A percentile compares a stretch with the other conserved stretches of the same genome.
Conservation (phyloP, 768 basidiomycete genomes). For the Mycena pura region DNA sequence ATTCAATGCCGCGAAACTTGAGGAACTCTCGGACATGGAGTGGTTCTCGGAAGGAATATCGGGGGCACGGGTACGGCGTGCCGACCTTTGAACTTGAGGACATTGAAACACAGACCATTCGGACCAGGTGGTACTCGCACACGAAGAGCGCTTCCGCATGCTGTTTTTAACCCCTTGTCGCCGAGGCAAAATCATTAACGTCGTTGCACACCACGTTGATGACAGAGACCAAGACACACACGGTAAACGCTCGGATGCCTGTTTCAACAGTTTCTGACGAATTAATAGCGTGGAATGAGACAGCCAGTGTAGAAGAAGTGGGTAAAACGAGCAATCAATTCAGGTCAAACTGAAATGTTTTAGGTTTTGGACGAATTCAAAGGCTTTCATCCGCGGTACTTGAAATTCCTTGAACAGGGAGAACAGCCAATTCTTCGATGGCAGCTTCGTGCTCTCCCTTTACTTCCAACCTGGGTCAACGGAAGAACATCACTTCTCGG, state of each 20-base stretch:
- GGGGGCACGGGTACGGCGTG: too few species aligned
- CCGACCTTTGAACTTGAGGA: too few species aligned
- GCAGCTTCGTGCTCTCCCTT: conserved; percentile 12
- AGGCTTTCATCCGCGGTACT: conserved; percentile 13
- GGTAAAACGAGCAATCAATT: not conserved
- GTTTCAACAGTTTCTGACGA: not conserved
- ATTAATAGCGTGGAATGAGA: conserved; percentile 3
- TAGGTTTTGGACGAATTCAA: conserved; percentile 16
- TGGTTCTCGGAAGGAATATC: conserved; percentile 19
- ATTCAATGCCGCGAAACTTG: conserved; percentile 12
- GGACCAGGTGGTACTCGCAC: too few species aligned
- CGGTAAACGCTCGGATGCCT: not conserved
- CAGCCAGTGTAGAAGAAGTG: conserved; percentile 12
- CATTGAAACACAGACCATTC: too few species aligned
- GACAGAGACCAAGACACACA: conserved; percentile 15
- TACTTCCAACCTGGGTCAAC: conserved; percentile 19
- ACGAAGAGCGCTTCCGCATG: conserved; percentile 10
- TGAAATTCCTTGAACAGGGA: conserved; percentile 15
- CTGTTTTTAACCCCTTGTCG: conserved; percentile 14
- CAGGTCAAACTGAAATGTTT: not conserved
- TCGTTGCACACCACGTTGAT: conserved; percentile 18
- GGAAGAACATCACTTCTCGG: conserved; percentile 9
- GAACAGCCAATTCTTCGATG: conserved; percentile 19
- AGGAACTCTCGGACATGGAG: conserved; percentile 2
- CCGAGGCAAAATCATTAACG: conserved; percentile 5